Conservation (phyloP, 305 asterid species). For the Plantago lanceolata region DNA sequence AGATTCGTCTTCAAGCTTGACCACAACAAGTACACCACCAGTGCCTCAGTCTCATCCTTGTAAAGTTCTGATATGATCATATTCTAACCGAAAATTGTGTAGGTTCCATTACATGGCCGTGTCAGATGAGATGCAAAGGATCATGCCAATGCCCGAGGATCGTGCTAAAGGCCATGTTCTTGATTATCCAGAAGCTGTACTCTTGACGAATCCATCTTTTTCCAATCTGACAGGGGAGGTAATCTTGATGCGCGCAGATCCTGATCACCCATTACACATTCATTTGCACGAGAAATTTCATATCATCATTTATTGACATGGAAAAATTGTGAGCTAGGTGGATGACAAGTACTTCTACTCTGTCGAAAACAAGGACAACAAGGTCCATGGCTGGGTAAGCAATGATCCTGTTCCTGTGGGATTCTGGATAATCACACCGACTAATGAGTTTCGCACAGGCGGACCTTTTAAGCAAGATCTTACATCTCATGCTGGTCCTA, state of each 20-base stretch:
- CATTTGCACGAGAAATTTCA: background rate
- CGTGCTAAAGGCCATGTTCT: constrained; percentile 36
- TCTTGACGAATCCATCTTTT: constrained; percentile 33
- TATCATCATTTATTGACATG: too few relatives aligned
- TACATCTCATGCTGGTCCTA: constrained; percentile 9
- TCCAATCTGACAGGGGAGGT: constrained; percentile 51
- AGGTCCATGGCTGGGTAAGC: constrained; percentile 8
- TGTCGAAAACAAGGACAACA: constrained; percentile 1
- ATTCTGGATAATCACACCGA: constrained; percentile 6
- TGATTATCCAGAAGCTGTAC: constrained; percentile 53
- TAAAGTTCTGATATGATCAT: background rate
- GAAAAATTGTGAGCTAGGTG: background rate
- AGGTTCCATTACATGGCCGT: constrained; percentile 65
- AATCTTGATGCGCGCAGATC: background rate
- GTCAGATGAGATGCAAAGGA: constrained; percentile 46
- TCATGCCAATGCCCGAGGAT: constrained; percentile 58
- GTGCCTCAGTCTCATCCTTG: background rate
- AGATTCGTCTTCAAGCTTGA: constrained; percentile 54
- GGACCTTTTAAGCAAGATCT: constrained; percentile 3
- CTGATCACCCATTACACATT: background rate
- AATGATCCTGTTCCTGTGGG: background rate
- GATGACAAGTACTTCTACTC: constrained; percentile 12
- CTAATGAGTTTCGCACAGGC: constrained; percentile 11
- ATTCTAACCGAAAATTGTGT: background rate
- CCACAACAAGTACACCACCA: constrained; percentile 30